phyloP scores from a whole-genome alignment of 2,329 filamentous ascomycete genomes.

The Fusarium buharicum region DNA sequence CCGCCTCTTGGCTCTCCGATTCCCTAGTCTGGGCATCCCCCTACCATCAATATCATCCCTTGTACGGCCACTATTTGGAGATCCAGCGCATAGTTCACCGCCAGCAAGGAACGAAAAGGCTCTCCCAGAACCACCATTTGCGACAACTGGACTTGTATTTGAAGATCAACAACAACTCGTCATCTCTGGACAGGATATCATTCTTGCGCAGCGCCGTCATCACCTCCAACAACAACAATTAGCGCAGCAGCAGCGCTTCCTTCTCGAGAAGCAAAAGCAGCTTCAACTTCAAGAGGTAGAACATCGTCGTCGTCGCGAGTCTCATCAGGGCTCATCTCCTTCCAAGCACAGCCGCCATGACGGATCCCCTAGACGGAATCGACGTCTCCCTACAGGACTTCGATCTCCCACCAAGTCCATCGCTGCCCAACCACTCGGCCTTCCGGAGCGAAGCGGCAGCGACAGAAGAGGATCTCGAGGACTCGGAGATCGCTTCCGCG shows the following conservation, averaged over 20 bases:
- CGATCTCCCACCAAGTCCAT: constrained; percentile 60
- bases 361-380: constrained; percentile 55
- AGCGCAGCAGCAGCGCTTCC: constrained; percentile 25
- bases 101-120: constrained; percentile 39
- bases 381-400: constrained; percentile 66
- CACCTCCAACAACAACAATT: constrained; percentile 36
- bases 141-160: constrained; percentile 45
- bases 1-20: constrained; percentile 48
- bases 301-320: constrained; percentile 30
- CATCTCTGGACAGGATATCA: constrained; percentile 47
- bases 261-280: constrained; percentile 38
- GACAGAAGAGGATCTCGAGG: constrained; percentile 54
- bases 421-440: constrained; percentile 49
- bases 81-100: constrained; percentile 15
- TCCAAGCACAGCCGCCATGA: constrained; percentile 37
- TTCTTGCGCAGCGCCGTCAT: constrained; percentile 41
- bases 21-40: constrained; percentile 52
- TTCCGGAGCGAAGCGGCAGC: constrained; percentile 50
- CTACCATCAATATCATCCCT: constrained; percentile 39
- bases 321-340: constrained; percentile 12
- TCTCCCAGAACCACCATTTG: constrained; percentile 42
- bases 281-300: constrained; percentile 35
- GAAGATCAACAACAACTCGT: constrained; percentile 50
- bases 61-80: constrained; percentile 30
- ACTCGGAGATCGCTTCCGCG: constrained; percentile 59